Conservation (phyloP, 2,329 filamentous ascomycete species). For the Fusarium dlaminii region DNA sequence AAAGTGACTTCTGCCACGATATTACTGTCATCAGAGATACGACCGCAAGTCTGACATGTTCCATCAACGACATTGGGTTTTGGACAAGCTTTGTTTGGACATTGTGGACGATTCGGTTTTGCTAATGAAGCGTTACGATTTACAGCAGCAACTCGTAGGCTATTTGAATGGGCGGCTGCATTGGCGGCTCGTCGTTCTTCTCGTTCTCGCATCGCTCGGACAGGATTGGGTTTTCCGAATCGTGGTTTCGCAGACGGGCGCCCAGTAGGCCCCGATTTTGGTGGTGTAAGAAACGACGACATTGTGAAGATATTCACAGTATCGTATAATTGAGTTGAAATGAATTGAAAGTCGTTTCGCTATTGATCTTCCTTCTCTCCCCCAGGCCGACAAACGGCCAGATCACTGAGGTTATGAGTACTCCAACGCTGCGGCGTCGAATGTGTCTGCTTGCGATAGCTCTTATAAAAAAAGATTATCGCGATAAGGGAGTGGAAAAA, state of each 20-base stretch:
- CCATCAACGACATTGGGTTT: slow-evolving; percentile 70
- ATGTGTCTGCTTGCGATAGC: not conserved
- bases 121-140: slow-evolving; percentile 47
- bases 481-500: slow-evolving; percentile 16
- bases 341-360: not conserved
- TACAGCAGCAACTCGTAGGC: slow-evolving; percentile 43
- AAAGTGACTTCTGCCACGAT: slow-evolving; percentile 94
- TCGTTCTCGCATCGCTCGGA: slow-evolving; percentile 63
- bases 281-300: slow-evolving; percentile 59
- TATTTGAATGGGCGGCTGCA: slow-evolving; percentile 39
- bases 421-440: not conserved
- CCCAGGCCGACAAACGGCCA: slow-evolving; percentile 29
- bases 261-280: slow-evolving; percentile 47
- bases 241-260: slow-evolving; percentile 49
- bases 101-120: slow-evolving; percentile 54
- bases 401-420: not conserved
- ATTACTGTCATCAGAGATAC: slow-evolving; percentile 83
- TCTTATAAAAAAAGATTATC: slow-evolving; percentile 21
- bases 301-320: slow-evolving; percentile 45
- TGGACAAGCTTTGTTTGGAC: slow-evolving; percentile 69
- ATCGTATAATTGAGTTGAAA: not conserved
- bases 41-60: slow-evolving; percentile 85
- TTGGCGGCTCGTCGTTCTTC: slow-evolving; percentile 56
- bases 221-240: slow-evolving; percentile 57
- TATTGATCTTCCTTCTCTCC: slow-evolving; percentile 8